Conservation (phyloP, 202 grass and related monocot species). For the Brachypodium distachyon region DNA sequence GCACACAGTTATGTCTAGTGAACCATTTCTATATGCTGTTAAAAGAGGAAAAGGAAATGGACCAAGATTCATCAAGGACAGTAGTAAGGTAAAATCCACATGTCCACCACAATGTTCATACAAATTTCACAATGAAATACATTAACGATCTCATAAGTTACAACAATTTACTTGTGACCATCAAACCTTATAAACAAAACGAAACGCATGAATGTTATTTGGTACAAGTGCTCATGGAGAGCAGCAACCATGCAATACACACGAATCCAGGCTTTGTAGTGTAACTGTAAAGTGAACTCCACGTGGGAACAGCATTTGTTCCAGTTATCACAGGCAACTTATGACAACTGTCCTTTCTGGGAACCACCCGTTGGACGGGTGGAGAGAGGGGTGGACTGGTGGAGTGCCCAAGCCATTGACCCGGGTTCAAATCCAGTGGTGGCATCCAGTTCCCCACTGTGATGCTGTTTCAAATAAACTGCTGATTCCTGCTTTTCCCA, state of each 20-base stretch:
- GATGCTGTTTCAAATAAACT: no score
- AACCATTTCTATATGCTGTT: neutral
- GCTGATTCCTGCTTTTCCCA: no score
- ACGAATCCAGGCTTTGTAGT: neutral
- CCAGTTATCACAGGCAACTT: neutral
- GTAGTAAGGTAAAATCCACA: neutral
- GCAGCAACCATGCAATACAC: neutral
- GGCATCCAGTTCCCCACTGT: no score
- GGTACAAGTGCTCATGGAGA: neutral
- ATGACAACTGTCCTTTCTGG: neutral
- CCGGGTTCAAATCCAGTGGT: no score
- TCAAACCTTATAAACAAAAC: neutral
- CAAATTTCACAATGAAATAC: conserved; percentile 4
- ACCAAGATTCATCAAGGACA: conserved; percentile 6
- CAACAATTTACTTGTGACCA: neutral
- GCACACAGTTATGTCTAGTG: neutral
- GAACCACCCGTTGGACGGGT: neutral
- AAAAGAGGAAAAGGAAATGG: neutral
- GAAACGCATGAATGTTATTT: neutral
- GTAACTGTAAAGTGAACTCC: neutral
- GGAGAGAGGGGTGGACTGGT: no score
- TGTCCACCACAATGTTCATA: neutral
- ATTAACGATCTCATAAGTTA: neutral
- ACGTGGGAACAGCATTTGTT: neutral
- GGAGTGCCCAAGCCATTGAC: no score